These are phyloP conservation scores for Wickerhamia fluorescens DNA, from an alignment of 805 yeast species.

Conservation along the genomic window DNA sequence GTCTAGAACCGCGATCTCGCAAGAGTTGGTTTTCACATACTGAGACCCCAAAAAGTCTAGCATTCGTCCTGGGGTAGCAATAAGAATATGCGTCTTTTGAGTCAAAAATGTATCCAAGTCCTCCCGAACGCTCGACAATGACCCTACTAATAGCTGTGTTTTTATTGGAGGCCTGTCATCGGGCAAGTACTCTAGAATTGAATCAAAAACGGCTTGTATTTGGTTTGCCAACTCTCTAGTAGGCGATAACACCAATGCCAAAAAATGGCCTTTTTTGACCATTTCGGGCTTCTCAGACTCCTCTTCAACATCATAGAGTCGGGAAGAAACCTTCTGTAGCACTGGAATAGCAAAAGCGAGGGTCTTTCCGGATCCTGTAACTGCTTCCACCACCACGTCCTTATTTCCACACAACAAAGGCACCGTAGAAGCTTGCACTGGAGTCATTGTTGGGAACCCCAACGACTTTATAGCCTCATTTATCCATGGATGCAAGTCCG, in stretches of 20 bases:
- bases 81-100: slow-evolving; percentile 61
- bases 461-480: slow-evolving; percentile 60
- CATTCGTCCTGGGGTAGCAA: slow-evolving; percentile 91
- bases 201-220: slow-evolving; percentile 58
- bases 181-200: slow-evolving; percentile 52
- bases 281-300: slow-evolving; percentile 19
- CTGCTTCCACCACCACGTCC: slow-evolving; percentile 96
- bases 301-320: slow-evolving; percentile 15
- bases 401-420: slow-evolving; percentile 79
- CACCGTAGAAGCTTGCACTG: slow-evolving; percentile 93
- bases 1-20: slow-evolving; percentile 76
- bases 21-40: slow-evolving; percentile 50
- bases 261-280: slow-evolving; percentile 56
- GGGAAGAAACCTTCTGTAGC: slow-evolving; percentile 51
- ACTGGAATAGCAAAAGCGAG: slow-evolving; percentile 83
- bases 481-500: slow-evolving; percentile 62
- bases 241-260: slow-evolving; percentile 69
- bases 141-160: slow-evolving; percentile 62
- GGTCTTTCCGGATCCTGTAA: slow-evolving; percentile 98
- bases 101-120: slow-evolving; percentile 57
- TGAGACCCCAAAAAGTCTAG: slow-evolving; percentile 62
- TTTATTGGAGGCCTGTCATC: slow-evolving; percentile 35
- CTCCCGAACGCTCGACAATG: slow-evolving; percentile 55
- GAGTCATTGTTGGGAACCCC: slow-evolving; percentile 83
- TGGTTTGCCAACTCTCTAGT: slow-evolving; percentile 67